Evolutionary conservation across 768 basidiomycete species (phyloP), one percentile per base, ranked within the genome.

Genomic region (Lactifluus piperatus): DNA sequence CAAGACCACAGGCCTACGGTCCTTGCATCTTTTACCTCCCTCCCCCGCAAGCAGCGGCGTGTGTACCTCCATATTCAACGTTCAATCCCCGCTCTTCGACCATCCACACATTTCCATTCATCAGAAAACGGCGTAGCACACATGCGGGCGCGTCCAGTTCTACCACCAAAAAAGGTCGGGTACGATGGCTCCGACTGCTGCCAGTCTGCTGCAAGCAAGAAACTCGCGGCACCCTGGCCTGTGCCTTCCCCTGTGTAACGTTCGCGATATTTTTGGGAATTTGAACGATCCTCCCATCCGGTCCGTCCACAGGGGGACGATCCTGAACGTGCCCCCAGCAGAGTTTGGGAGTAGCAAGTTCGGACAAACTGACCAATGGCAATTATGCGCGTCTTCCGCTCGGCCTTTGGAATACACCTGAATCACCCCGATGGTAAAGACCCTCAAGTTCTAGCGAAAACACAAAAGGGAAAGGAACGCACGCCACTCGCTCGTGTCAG

Each of bases 81-180:
- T 16, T 29, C 20, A 49, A 56, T 41, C 29, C 2, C 55, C 47
- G 37, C 55, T 32, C n/a, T 55, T 20, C 14, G 11, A 14, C 3
- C n/a, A 26, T 6, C 18, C 36, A 34, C 30, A 7, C 30, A 34
- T 20, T 54, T 55, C 45, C 45, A 36, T 36, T n/a, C 45, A 56
- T 48, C 46, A 56, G 54, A 48, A 56, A 56, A 47, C 18, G 26
- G 24, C 41, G 20, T n/a, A n/a, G n/a, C n/a, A n/a, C n/a, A n/a
- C n/a, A 43, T 20, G 20, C 9, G 20, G 7, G 16, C 20, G 41
- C 41, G 39, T n/a, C 39, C 16, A 37, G 14, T 10, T n/a, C 13
- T 39, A 39, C 37, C 37, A 2, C 7, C n/a, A n/a, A n/a, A n/a
- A 39, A 16, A 16, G 20, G 39, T 41, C 39, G 39, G n/a, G 39